Conservation (phyloP, 1,284 basidiomycete species). For the Clitocybe nebularis region DNA sequence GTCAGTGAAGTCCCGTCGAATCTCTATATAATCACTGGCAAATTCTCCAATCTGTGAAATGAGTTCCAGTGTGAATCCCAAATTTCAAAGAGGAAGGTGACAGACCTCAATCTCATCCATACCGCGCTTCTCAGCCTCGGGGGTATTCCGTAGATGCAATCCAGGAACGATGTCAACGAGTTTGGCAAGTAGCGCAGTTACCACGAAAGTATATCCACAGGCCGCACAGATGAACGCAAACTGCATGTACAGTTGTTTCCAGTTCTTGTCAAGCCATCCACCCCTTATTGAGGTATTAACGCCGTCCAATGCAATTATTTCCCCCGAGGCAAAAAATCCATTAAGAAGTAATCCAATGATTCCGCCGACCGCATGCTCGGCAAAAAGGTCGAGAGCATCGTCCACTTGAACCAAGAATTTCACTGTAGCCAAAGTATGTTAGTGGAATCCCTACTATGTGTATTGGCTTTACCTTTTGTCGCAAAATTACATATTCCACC, state of each 20-base stretch:
- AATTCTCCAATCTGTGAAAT: slow-evolving; percentile 66
- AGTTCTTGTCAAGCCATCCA: slow-evolving; percentile 39
- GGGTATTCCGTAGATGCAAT: slow-evolving; percentile 67
- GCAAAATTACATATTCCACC: slow-evolving; percentile 83
- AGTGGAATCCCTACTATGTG: too few species aligned
- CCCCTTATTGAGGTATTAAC: slow-evolving; percentile 35
- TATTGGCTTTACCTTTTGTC: slow-evolving; percentile 78
- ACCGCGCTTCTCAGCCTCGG: slow-evolving; percentile 79
- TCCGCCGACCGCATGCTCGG: slow-evolving; percentile 90
- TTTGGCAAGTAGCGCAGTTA: slow-evolving; percentile 68
- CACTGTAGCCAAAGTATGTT: slow-evolving; percentile 46
- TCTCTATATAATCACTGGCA: slow-evolving; percentile 73
- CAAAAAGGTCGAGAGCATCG: slow-evolving; percentile 83
- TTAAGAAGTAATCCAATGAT: slow-evolving; percentile 81
- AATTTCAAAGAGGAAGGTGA: not conserved
- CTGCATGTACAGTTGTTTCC: slow-evolving; percentile 71
- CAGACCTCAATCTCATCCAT: slow-evolving; percentile 85
- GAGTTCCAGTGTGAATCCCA: not conserved
- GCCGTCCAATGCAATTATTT: slow-evolving; percentile 69
- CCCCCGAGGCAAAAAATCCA: slow-evolving; percentile 70
- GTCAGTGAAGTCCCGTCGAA: slow-evolving; percentile 65
- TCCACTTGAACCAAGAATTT: slow-evolving; percentile 70
- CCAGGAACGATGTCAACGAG: slow-evolving; percentile 75
- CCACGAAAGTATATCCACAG: slow-evolving; percentile 61
- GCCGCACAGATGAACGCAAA: slow-evolving; percentile 78